Evolutionary conservation across 352 stramenopile genomes (phyloP), one percentile per base, ranked within the genome.

Genomic region (Globisporangium nagaii): DNA sequence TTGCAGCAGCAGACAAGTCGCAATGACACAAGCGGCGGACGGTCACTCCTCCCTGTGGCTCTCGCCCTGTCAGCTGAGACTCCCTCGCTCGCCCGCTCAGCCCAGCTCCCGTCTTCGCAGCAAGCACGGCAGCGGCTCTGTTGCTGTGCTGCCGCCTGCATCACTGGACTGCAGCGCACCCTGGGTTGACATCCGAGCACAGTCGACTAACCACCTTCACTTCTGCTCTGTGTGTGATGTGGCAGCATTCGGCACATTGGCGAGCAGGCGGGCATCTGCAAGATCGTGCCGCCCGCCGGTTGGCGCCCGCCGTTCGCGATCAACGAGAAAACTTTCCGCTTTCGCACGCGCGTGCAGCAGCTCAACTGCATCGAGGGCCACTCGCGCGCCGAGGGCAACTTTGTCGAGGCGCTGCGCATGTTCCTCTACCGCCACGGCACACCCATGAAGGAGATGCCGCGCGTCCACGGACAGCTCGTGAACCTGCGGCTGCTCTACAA

Each of bases 231-330:
- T 52, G 1, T 45, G 11, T 22, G 9, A n/a, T n/a, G 13, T 24
- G n/a, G 22, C 49, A 95, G 76, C 54, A 95, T 96, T 65, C 77
- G 90, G 28, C 75, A 88, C 44, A 90, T 97, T 47, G 96, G 92
- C 20, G 86, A 96, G 74, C 70, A 86, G 52, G 97, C 96, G 50
- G 97, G 97, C 25, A 99, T 99, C 60, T 98, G 88, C 69, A 99
- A 99, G 75, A 99, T 99, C 67, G 95, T 99, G 17, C 97, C 97
- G 53, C 97, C 97, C 0, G 53, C 70, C 25, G 96, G 90, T 37
- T 99, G 95, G 95, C 88, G 90, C 20, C 94, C 91, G 13, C 84
- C 83, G 22, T 95, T 90, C 50, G 77, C 88, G 36, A 82, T 95
- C 36, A 90, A 97, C 55, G 79, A 93, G 47, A 84, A 86, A 53